These are phyloP conservation scores for Trifolium subterraneum DNA, from an alignment of 306 rosid species.

Conservation along the genomic window DNA sequence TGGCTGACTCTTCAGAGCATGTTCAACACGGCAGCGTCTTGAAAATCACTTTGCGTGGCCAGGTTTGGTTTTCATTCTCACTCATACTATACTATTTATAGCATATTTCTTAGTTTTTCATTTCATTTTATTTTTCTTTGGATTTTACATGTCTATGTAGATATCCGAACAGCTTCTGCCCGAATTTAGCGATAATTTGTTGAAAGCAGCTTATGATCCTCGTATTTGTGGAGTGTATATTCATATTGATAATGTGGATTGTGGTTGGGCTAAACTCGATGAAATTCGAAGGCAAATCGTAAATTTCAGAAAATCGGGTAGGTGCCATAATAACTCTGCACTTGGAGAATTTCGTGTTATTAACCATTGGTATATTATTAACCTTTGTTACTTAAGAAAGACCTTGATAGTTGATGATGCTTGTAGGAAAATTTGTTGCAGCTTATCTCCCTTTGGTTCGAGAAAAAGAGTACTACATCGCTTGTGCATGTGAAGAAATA, in stretches of 20 bases:
- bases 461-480: slow-evolving; percentile 93
- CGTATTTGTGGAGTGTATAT: slow-evolving; percentile 80
- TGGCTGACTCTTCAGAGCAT: slow-evolving; percentile 85
- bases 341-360: not conserved
- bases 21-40: slow-evolving; percentile 76
- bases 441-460: slow-evolving; percentile 82
- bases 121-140: not conserved
- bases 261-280: slow-evolving; percentile 97
- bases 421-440: slow-evolving; percentile 80
- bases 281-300: slow-evolving; percentile 88
- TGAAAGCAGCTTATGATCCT: slow-evolving; percentile 93
- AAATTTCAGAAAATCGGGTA: slow-evolving; percentile 87
- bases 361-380: not conserved
- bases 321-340: not conserved
- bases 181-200: slow-evolving; percentile 79
- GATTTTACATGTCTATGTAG: slow-evolving; percentile 46
- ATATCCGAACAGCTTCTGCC: slow-evolving; percentile 88
- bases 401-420: slow-evolving; percentile 39
- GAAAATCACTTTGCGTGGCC: slow-evolving; percentile 82
- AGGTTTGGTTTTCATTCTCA: slow-evolving; percentile 55
- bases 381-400: slow-evolving; percentile 33
- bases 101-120: not conserved
- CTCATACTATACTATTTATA: not conserved
- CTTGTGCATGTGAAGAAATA: slow-evolving; percentile 93
- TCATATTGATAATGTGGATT: slow-evolving; percentile 71